These are phyloP conservation scores for Dictyostelium purpureum DNA, from an alignment of 78 protist genomes.

Conservation along the genomic window DNA sequence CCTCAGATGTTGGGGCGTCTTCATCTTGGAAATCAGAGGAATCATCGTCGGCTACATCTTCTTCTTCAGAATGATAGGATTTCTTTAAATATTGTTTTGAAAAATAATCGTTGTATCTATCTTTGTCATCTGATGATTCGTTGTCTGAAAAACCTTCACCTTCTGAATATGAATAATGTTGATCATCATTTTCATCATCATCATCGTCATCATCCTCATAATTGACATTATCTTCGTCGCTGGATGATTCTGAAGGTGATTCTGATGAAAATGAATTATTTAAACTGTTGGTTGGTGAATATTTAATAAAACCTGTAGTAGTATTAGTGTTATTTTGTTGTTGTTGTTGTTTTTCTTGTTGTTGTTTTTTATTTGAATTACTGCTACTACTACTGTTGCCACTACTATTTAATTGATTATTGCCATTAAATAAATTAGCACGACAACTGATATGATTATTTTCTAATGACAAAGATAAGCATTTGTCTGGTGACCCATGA, in stretches of 20 bases:
- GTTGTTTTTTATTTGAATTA: slow-evolving; percentile 4
- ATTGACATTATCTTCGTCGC: not conserved
- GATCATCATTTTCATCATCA: not conserved
- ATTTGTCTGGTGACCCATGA: slow-evolving; percentile 12
- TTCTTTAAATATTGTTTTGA: not conserved
- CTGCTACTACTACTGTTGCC: not conserved
- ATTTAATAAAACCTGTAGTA: not conserved
- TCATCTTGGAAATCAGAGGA: not conserved
- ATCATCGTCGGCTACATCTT: slow-evolving; percentile 4
- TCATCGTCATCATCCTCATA: slow-evolving; percentile 1
- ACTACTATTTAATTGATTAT: not conserved
- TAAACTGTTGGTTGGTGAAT: not conserved
- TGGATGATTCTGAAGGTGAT: not conserved
- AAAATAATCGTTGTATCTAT: not conserved
- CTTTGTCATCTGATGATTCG: not conserved
- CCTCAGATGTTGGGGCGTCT: not conserved
- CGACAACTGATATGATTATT: not conserved
- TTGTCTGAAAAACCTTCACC: not conserved
- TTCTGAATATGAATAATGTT: not conserved
- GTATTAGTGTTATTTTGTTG: not conserved
- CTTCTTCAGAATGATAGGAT: not conserved
- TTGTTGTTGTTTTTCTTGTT: not conserved
- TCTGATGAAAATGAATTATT: not conserved
- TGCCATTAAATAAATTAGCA: not conserved
- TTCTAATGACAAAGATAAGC: slow-evolving; percentile 6